A percentile compares a stretch with the other conserved stretches of the same genome.
Evolutionary conservation across 345 rosid species (phyloP).

Genomic region (Orychophragmus violaceus): DNA sequence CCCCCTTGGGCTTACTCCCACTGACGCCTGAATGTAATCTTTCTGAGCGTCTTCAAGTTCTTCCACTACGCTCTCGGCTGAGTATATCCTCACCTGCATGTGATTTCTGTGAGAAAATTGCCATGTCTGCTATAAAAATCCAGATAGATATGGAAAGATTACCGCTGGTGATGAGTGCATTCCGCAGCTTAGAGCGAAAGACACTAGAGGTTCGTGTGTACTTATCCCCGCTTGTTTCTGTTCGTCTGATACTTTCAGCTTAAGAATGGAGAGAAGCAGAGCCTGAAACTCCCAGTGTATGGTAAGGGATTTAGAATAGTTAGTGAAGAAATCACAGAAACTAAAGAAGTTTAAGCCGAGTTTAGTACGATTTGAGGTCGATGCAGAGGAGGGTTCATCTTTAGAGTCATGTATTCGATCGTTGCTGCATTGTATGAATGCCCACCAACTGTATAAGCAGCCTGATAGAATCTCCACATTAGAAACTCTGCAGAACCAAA

Average conservation of each 20-base stretch:
- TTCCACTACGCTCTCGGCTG: constrained; percentile 54
- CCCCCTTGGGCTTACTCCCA: constrained; percentile 80
- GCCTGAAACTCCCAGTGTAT: constrained; percentile 44
- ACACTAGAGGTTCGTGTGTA: constrained; percentile 55
- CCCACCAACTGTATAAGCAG: constrained; percentile 90
- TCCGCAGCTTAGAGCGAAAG: constrained; percentile 84
- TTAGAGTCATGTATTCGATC: constrained; percentile 64
- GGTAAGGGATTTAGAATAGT: constrained; percentile 53
- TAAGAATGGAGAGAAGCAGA: constrained; percentile 79
- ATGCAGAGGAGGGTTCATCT: constrained; percentile 86
- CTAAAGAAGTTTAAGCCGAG: not conserved
- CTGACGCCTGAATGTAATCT: constrained; percentile 71
- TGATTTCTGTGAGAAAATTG: not conserved
- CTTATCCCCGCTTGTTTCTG: constrained; percentile 56
- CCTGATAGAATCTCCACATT: constrained; percentile 41
- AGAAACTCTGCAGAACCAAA: constrained; percentile 16
- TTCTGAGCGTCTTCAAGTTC: constrained; percentile 80
- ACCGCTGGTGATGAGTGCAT: constrained; percentile 92
- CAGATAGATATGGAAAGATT: constrained; percentile 16
- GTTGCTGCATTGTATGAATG: constrained; percentile 79
- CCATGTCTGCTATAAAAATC: not conserved
- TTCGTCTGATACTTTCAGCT: constrained; percentile 70
- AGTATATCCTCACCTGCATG: constrained; percentile 69
- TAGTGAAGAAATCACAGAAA: constrained; percentile 6
- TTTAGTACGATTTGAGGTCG: constrained; percentile 72